Evolutionary conservation across 164 flowering plant genomes (phyloP), one percentile per base, ranked within the genome.

Genomic region (Euptelea pleiosperma): DNA sequence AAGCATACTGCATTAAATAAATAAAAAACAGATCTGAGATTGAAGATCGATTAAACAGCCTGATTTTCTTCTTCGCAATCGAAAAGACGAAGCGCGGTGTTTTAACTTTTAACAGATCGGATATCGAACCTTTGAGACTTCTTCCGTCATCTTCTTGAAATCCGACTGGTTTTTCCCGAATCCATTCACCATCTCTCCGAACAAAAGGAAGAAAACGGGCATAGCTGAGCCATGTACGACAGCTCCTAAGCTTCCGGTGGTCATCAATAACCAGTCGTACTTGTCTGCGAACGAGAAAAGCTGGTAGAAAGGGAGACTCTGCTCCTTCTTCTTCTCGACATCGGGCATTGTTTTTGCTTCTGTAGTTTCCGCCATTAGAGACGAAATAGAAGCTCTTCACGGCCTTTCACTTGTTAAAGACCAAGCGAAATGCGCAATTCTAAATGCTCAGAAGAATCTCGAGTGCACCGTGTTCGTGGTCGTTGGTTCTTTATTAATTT

Each of bases 121-220:
- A 16, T 25, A 15, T 39, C 57, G 11, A 45, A 91, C 97, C 95
- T 89, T 88, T 19, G 96, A 73, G 31, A 94, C 97, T 79, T 88
- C 89, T 10, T 79, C 72, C 2, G 85, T 84, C 87, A 91, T 82
- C 61, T 82, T 79, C 48, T 68, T 70, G 63, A 85, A 77, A 78
- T 94, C 83, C 31, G 66, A 41, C 52, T 88, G 99, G 74, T 91
- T 91, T 59, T 86, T 80, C 10, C 96, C 97, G 33, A 94, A 91
- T 15, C 97, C 97, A 67, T 94, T 94, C 25, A 94, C 91, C 91
- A 94, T 77, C 50, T 91, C 70, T 40, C 99, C 99, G 52, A 94
- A 94, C 4, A 94, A 62, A 12, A 94, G 77, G 70, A 94, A 94
- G 77, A 94, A 94, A 28, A 87, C 82, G 5, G 98, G 99, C 96